Evolutionary conservation across 2,329 filamentous ascomycete species (phyloP).

Genomic region (Chaetomiaceae sp.): DNA sequence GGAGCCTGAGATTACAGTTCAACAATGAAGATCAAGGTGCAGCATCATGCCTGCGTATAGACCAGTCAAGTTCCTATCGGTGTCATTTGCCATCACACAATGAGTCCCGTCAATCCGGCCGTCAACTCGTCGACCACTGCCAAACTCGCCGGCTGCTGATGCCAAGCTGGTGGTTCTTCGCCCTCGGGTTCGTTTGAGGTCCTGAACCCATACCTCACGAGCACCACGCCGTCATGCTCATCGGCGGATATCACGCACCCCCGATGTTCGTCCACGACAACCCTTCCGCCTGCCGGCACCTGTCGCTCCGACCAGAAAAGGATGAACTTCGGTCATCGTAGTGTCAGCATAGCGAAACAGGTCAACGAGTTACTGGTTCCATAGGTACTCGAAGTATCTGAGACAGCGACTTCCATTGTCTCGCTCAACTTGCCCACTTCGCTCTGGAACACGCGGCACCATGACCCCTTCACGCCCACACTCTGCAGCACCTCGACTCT

Average conservation of each 20-base stretch:
- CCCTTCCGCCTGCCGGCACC: background rate
- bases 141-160: background rate
- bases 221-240: background rate
- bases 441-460: background rate
- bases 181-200: background rate
- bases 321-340: too few relatives aligned
- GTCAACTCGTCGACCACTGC: background rate
- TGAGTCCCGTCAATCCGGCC: background rate
- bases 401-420: background rate
- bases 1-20: too few relatives aligned
- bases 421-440: background rate
- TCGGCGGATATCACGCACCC: background rate
- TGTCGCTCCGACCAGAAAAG: background rate
- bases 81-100: too few relatives aligned
- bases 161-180: background rate
- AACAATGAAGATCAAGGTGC: too few relatives aligned
- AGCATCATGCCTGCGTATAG: too few relatives aligned
- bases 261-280: background rate
- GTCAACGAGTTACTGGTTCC: too few relatives aligned
- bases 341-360: too few relatives aligned
- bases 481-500: background rate
- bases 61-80: too few relatives aligned
- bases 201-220: background rate
- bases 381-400: background rate
- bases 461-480: background rate